These are phyloP conservation scores for Byssochlamys sp. DNA, from an alignment of 2,329 filamentous ascomycete genomes.

Conservation along the genomic window DNA sequence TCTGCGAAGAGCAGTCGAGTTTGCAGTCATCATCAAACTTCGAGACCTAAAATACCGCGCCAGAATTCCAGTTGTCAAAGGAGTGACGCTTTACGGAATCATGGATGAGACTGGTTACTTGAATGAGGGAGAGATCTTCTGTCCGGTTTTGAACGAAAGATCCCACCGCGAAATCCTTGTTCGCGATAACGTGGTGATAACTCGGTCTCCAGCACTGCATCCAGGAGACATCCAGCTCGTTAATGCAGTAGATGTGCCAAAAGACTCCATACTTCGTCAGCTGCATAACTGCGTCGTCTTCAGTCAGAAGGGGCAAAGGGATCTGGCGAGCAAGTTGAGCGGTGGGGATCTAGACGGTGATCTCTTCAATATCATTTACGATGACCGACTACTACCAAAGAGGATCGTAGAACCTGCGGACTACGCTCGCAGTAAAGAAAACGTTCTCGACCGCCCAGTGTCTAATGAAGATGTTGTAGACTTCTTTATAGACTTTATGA, in stretches of 20 bases:
- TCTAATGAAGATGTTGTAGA: constrained; percentile 58
- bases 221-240: constrained; percentile 69
- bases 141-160: constrained; percentile 44
- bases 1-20: constrained; percentile 60
- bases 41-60: constrained; percentile 69
- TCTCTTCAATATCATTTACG: constrained; percentile 70
- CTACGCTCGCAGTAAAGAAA: constrained; percentile 52
- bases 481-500: constrained; percentile 74
- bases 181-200: constrained; percentile 49
- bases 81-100: constrained; percentile 69
- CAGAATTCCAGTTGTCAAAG: constrained; percentile 60
- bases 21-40: constrained; percentile 60
- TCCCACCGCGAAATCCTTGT: constrained; percentile 19
- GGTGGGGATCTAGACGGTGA: constrained; percentile 82
- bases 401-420: constrained; percentile 52
- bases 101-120: constrained; percentile 72
- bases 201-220: constrained; percentile 70
- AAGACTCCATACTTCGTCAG: constrained; percentile 49
- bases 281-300: constrained; percentile 71
- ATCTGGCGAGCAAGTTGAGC: constrained; percentile 67
- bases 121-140: constrained; percentile 58
- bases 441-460: constrained; percentile 54
- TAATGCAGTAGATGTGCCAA: constrained; percentile 49
- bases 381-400: constrained; percentile 42
- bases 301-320: constrained; percentile 58